Evolutionary conservation across 2,329 filamentous ascomycete species (phyloP), one percentile per base, ranked within the genome.

Genomic region (Monosporascus sp.): DNA sequence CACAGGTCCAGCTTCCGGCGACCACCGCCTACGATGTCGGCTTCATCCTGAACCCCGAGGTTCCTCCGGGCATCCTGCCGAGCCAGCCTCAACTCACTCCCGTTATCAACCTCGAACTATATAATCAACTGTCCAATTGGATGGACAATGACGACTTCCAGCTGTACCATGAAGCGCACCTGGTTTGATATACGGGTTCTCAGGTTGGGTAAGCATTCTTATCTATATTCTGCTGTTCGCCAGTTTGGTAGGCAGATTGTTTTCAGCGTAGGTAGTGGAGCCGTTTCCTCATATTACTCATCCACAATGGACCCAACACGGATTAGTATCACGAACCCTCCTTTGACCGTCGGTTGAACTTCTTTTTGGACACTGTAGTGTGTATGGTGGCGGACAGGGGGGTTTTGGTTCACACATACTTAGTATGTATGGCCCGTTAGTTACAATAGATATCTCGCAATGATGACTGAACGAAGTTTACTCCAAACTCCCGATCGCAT

Each of bases 11-110:
- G 17, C 15, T 27, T 15, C 5, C 37, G 17, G 31, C 37, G 7
- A 53, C 50, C 4, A 50, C 51, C 7, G 45, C 53, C 14, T 59
- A 57, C 24, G 52, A 57, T 49, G 57, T 59, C 9, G 57, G 55
- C 1, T 57, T 59, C 31, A 55, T 59, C 6, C 25, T 59, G 11
- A 55, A 57, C 48, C 50, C 50, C 15, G 53, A 51, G 24, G 22
- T 49, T 48, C 46, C 17, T 18, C 41, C 15, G 6, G 25, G 1
- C 36, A 44, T 27, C 37, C 36, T 36, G 46, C 50, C 15, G 25
- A 37, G 20, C 5, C 45, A 44, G 14, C 43, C 27, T 18, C 20
- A 44, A 2, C 17, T 45, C 17, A 37, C 31, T 2, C n/a, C 41
- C 20, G 44, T 36, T 11, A 50, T 35, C 9, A 43, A 35, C 31